Evolutionary conservation across 2,329 filamentous ascomycete genomes (phyloP), one percentile per base, ranked within the genome.

Genomic region (Clathrospora elynae): DNA sequence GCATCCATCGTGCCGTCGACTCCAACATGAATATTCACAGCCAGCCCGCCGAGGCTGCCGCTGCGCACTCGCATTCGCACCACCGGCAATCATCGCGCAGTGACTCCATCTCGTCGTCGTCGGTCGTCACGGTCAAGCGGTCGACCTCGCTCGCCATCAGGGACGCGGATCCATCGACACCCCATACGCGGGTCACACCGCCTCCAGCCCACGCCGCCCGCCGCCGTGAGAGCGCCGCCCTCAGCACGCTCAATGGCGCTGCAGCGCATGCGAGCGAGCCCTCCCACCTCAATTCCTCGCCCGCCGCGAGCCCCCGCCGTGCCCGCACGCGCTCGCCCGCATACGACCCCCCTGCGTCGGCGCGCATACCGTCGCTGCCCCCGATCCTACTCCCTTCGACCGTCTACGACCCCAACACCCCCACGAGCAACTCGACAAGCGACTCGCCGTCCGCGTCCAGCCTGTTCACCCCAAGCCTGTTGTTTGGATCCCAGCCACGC

Each of bases 81-180:
- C 50, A 46, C 54, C 66, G 60, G 54, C 54, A 49, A 42, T 62
- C 63, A 26, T 73, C 73, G 53, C 68, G 72, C 45, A 70, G 69
- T 20, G 73, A 71, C 51, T 76, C 75, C 20, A 52, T 71, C 29
- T 75, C 73, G 30, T 74, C 73, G 38, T 73, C 74, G 29, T 70
- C 71, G 18, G 59, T 68, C 41, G 59, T 67, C 42, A 71, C 72
- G 6, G 57, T 75, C 57, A 70, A 72, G 61, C 70, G 73, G 41
- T 60, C 73, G 30, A 66, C 67, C 46, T 74, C 73, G 31, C 62
- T 62, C 41, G 73, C 73, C 37, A 65, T 59, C 50, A 57, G 50
- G 47, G 61, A 66, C 57, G 45, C 42, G 14, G 42, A 61, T 35
- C 39, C 58, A 25, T 46, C 57, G 16, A 8, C 34, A 49, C 56